A percentile compares a stretch with the other conserved stretches of the same genome.
Conservation (phyloP, 192 early-diverging fungal species). For the Umbelopsis vinacea region DNA sequence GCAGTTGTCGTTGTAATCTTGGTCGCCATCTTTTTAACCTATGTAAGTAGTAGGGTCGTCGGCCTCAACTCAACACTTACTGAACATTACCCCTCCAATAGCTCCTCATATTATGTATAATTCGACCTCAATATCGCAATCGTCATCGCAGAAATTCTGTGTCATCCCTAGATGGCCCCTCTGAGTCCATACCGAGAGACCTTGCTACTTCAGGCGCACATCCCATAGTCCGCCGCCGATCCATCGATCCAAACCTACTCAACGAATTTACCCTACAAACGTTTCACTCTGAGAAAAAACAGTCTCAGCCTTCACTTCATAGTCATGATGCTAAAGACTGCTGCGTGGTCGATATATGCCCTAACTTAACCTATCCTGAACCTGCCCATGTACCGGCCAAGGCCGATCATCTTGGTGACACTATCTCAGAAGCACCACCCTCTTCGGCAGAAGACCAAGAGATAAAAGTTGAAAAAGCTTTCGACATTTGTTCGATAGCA, state of each 20-base stretch:
- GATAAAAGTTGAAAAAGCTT: neutral
- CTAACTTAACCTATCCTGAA: neutral
- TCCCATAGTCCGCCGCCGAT: neutral
- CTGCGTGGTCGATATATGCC: neutral
- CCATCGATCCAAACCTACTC: neutral
- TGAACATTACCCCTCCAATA: neutral
- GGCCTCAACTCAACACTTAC: no score
- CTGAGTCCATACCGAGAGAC: neutral
- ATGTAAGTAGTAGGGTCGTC: slow-evolving; percentile 5
- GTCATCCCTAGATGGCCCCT: neutral
- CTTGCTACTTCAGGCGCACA: neutral
- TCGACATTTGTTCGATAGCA: neutral
- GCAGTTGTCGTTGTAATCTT: slow-evolving; percentile 12
- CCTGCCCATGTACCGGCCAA: neutral
- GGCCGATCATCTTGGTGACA: neutral
- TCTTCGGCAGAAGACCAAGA: no score
- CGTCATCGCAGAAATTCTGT: neutral
- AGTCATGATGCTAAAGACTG: neutral
- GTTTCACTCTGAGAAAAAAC: neutral
- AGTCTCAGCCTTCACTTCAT: neutral
- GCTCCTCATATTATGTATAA: neutral
- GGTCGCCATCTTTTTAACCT: slow-evolving; percentile 1
- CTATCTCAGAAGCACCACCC: no score
- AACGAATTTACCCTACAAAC: neutral
- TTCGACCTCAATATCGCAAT: neutral